phyloP scores from a whole-genome alignment of 2,329 filamentous ascomycete genomes.

The Diaporthe aspalathi region DNA sequence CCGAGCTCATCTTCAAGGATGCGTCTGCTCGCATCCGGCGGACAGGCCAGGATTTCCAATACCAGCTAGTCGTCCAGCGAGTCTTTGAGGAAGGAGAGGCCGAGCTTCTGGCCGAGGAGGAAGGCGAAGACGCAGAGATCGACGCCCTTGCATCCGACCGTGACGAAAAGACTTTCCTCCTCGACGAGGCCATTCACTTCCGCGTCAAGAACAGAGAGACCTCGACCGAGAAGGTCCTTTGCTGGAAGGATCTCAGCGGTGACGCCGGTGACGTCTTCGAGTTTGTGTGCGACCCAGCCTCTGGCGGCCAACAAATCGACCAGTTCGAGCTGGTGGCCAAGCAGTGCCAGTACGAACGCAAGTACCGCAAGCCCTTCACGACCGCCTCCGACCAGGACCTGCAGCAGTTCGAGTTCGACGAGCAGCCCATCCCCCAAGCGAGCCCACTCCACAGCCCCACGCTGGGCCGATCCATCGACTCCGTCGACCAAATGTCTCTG shows the following conservation, averaged over 20 bases:
- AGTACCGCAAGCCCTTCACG: constrained; percentile 83
- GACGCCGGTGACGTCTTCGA: constrained; percentile 97
- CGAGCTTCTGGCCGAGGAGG: constrained; percentile 89
- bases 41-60: constrained; percentile 95
- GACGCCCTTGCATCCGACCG: constrained; percentile 82
- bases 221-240: constrained; percentile 82
- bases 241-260: constrained; percentile 94
- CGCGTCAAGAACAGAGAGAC: constrained; percentile 83
- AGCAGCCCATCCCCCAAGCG: constrained; percentile 72
- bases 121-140: constrained; percentile 81
- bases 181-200: constrained; percentile 93
- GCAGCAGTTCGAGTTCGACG: constrained; percentile 82
- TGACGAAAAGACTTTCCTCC: constrained; percentile 96
- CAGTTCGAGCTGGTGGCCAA: constrained; percentile 85
- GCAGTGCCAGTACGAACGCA: constrained; percentile 98
- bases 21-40: constrained; percentile 90
- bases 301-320: constrained; percentile 76
- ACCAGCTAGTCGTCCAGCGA: constrained; percentile 94
- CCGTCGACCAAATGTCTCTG: constrained; percentile 66
- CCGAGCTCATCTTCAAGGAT: constrained; percentile 99
- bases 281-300: constrained; percentile 88
- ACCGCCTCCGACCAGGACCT: constrained; percentile 86
- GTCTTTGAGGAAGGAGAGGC: constrained; percentile 98
- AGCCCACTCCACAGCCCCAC: constrained; percentile 71
- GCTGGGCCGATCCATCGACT: constrained; percentile 66